phyloP scores from a whole-genome alignment of 192 early-diverging fungal genomes.

The Umbelopsis sp. region DNA sequence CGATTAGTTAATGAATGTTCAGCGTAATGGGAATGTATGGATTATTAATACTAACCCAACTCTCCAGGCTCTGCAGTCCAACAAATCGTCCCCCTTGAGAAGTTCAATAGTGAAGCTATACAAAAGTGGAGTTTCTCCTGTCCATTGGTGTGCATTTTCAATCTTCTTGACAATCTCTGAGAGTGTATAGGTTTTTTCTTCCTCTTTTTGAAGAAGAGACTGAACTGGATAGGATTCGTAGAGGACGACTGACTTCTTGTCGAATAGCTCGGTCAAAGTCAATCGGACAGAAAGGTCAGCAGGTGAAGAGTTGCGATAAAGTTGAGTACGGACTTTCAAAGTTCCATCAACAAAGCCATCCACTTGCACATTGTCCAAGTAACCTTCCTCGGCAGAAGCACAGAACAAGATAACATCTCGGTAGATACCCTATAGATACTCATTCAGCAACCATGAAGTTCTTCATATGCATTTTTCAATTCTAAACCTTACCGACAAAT shows the following conservation, averaged over 20 bases:
- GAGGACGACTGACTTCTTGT: background rate
- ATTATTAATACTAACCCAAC: background rate
- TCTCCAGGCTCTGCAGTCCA: slow-evolving; percentile 22
- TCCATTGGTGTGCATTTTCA: background rate
- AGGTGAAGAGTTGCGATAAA: background rate
- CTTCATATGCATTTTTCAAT: background rate
- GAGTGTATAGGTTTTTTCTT: background rate
- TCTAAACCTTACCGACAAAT: background rate
- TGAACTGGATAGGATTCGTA: background rate
- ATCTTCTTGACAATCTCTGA: background rate
- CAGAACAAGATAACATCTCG: slow-evolving; percentile 15
- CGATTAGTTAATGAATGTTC: too few species aligned
- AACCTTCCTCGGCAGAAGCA: background rate
- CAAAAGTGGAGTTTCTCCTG: background rate
- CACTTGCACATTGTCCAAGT: slow-evolving; percentile 1
- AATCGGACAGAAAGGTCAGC: background rate
- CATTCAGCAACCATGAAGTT: background rate
- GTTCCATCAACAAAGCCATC: slow-evolving; percentile 9
- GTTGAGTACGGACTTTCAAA: background rate
- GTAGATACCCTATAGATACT: background rate
- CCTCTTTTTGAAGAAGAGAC: background rate
- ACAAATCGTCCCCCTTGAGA: background rate
- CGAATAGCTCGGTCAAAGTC: background rate
- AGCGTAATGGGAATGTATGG: background rate
- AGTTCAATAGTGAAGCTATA: slow-evolving; percentile 11